Evolutionary conservation across 805 yeast species (phyloP).

Genomic region (Grigorovia yakushimaensis): DNA sequence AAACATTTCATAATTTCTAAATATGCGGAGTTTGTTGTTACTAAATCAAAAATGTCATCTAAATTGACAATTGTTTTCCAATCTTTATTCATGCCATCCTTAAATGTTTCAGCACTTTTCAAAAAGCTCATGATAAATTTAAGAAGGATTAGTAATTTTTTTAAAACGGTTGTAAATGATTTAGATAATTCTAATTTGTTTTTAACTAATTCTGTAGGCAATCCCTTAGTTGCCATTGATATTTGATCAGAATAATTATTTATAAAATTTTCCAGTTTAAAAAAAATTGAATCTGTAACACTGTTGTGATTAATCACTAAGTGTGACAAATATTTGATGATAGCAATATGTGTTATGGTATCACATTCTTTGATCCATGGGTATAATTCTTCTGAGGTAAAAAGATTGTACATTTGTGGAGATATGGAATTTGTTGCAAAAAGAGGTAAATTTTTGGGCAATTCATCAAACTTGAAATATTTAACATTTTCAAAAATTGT

Average conservation of each 20-base stretch:
- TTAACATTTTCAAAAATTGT: conserved; percentile 56
- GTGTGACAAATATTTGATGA: conserved; percentile 52
- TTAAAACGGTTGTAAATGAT: conserved; percentile 42
- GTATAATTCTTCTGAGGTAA: conserved; percentile 37
- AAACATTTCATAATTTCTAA: conserved; percentile 9
- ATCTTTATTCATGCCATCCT: conserved; percentile 44
- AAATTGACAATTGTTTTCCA: conserved; percentile 44
- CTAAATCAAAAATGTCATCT: conserved; percentile 17
- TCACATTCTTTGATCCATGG: conserved; percentile 69
- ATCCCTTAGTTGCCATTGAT: conserved; percentile 30
- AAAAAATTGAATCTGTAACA: conserved; percentile 34
- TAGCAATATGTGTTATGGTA: conserved; percentile 43
- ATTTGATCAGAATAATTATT: conserved; percentile 39
- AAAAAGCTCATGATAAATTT: conserved; percentile 41
- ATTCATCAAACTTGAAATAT: conserved; percentile 53
- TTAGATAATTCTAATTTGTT: conserved; percentile 43
- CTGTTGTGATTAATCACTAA: conserved; percentile 40
- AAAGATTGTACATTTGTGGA: conserved; percentile 50
- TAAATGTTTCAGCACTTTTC: conserved; percentile 38
- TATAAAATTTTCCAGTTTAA: conserved; percentile 46
- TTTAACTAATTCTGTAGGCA: conserved; percentile 42
- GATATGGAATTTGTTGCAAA: conserved; percentile 48
- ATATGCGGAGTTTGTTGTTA: conserved; percentile 11
- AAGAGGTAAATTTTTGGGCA: conserved; percentile 43
- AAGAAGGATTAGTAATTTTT: conserved; percentile 44